Conservation (phyloP, 2,329 filamentous ascomycete genomes). For the Aspergillus fumigatus region DNA sequence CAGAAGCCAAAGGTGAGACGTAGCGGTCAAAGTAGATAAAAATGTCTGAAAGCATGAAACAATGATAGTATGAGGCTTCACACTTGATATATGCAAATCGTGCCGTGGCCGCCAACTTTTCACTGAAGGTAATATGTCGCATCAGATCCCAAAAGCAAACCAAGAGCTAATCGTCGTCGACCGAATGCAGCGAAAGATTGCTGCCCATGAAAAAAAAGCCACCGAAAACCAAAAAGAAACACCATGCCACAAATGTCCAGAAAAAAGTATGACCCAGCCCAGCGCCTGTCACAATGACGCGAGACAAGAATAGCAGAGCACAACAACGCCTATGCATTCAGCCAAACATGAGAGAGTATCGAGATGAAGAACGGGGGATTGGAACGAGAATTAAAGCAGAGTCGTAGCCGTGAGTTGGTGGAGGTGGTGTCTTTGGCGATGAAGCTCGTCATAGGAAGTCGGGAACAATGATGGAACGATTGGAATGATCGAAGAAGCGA, state of each 20-base stretch:
- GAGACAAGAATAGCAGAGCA: slow-evolving; percentile 10
- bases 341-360: slow-evolving; percentile 12
- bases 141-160: slow-evolving; percentile 10
- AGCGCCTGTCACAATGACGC: slow-evolving; percentile 18
- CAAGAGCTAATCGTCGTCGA: slow-evolving; percentile 4
- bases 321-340: slow-evolving; percentile 20
- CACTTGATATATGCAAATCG: slow-evolving; percentile 19
- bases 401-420: slow-evolving; percentile 8
- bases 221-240: slow-evolving; percentile 8
- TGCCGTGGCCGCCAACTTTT: slow-evolving; percentile 18
- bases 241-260: slow-evolving; percentile 18
- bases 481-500: background rate
- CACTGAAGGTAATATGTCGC: slow-evolving; percentile 11
- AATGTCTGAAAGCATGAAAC: slow-evolving; percentile 11
- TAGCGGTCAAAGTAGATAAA: slow-evolving; percentile 1
- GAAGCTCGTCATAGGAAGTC: background rate
- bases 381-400: slow-evolving; percentile 13
- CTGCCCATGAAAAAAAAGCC: slow-evolving; percentile 7
- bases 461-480: background rate
- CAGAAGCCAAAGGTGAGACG: background rate
- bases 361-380: slow-evolving; percentile 9
- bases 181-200: slow-evolving; percentile 13
- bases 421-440: background rate
- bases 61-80: slow-evolving; percentile 7
- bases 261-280: slow-evolving; percentile 13